Base-by-base conservation (phyloP, 1,284 basidiomycete genomes). In the Trichosporon ovoides region DNA sequence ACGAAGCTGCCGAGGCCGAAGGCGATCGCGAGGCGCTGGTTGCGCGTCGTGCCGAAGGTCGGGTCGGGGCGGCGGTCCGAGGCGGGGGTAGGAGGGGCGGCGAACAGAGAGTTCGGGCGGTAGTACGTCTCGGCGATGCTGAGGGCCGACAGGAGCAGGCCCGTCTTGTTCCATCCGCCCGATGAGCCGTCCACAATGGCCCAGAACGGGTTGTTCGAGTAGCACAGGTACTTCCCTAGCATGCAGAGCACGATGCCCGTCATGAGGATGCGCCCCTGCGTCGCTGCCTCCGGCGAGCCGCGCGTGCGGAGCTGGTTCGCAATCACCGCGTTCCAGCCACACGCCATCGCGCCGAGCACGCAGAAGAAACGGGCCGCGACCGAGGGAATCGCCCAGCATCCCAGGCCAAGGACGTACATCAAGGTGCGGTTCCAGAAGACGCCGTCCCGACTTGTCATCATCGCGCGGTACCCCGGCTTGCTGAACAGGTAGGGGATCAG, bases 171-270 rank as follows among this genome's bases (percentile, higher is more conserved):
- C 77, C 83, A 87, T 20, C 87, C 87, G 11, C 86, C 87, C 0
- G 85, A 85, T 33, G 80, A 71, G 48, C 81, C 80, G 67, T 88
- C 81, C 22, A 89, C 81, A 67, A 90, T 84, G 0, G 88, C 85
- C 91, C 91, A 94, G 33, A 92, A 86, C 65, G 91, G 91, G 68
- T 92, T 92, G 65, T 88, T 89, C 0, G 85, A 84, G 68, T 89
- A 82, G 67, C 91, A 90, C 12, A 83, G 80, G 66, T 88, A 87
- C 70, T 92, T 93, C 31, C 84, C 80, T n/a, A 91, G 65, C 2
- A 87, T 83, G 6, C 86, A 83, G 9, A 87, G 54, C 19, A 88
- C 67, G n/a, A 92, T 77, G 1, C 90, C 89, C 12, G 86, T 69
- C 3, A 82, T 82, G 38, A 84, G 78, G 3, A 86, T 91, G 50